phyloP scores from a whole-genome alignment of 208 protist species.

The Trypanosoma vivax region DNA sequence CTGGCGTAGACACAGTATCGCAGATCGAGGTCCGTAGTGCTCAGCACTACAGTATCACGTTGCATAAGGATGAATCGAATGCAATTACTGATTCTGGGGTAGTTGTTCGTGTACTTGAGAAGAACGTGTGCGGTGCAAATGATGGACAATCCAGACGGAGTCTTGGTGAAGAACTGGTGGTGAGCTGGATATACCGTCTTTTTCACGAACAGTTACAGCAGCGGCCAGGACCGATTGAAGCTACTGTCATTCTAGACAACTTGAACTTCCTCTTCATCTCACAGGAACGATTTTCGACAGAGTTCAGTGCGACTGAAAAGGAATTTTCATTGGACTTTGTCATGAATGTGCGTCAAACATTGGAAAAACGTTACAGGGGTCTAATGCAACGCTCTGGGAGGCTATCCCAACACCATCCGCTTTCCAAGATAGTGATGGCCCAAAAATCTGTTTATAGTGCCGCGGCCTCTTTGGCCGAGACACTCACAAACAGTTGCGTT shows the following conservation, averaged over 20 bases:
- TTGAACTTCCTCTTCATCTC: conserved; percentile 40
- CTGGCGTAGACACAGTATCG: conserved; percentile 51
- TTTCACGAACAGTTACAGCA: conserved; percentile 30
- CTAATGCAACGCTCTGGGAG: conserved; percentile 23
- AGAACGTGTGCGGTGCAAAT: conserved; percentile 9
- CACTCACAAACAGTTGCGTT: not conserved
- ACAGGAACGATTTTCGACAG: conserved; percentile 19
- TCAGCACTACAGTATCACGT: conserved; percentile 54
- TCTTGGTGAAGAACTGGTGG: conserved; percentile 34
- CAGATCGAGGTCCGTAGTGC: conserved; percentile 63
- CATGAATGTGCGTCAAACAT: conserved; percentile 26
- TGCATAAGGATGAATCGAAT: conserved; percentile 19
- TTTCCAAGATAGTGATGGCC: conserved; percentile 12
- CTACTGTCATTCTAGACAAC: conserved; percentile 53
- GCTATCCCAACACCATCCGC: conserved; percentile 15
- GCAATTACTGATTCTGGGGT: conserved; percentile 32
- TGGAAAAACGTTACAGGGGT: conserved; percentile 45
- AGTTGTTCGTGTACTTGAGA: conserved; percentile 36
- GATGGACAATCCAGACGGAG: conserved; percentile 6
- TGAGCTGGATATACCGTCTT: conserved; percentile 55
- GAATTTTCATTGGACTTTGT: conserved; percentile 51
- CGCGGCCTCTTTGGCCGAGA: conserved; percentile 7
- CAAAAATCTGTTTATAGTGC: conserved; percentile 18
- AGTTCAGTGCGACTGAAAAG: conserved; percentile 14
- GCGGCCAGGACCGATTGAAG: conserved; percentile 22